Base-by-base conservation (phyloP, 139 green algal genomes). In the Desmodesmus armatus region DNA sequence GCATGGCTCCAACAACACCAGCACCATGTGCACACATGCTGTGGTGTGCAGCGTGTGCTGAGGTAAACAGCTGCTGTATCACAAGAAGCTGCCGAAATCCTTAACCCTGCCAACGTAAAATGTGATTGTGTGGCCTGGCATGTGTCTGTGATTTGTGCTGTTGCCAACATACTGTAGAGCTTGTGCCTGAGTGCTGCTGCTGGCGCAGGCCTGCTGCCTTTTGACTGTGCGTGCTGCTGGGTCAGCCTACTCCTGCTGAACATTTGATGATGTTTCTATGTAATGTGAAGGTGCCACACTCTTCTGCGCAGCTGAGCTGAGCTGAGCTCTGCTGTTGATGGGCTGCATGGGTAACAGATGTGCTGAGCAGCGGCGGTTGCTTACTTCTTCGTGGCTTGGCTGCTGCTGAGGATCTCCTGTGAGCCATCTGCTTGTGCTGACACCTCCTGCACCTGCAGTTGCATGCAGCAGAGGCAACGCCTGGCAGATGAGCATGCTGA, bases 311-410 rank as follows among this genome's bases (percentile, higher is more conserved):
- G 58, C 58, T 62, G 17, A 62, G 51, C 21, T 62, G 17, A 15
- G 17, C 17, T 19, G 21, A 71, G 43, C 35, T 51, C 40, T 66
- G n/a, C 0, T 35, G 73, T 43, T 67, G 29, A 25, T 31, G 39
- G 49, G 25, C n/a, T 74, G 49, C 19, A 25, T 41, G 44, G 29
- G 58, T 37, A 41, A 5, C 23, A 66, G 44, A 43, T 43, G 47
- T 43, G 27, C 21, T 73, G 3, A 63, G 5, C n/a, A n/a, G n/a
- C n/a, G 73, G 40, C 37, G n/a, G 37, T 41, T n/a, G 17, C 89
- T 87, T 37, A 92, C 89, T 90, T 92, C 47, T 92, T 92, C 35
- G 89, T 72, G 9, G 86, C 80, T 11, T 85, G 81, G 70, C 89
- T 88, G 29, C 87, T 87, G 60, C 70, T 88, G 5, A 84, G 37